Conservation (phyloP, 176 grass and related monocot species). For the Echinochloa phyllopogon region DNA sequence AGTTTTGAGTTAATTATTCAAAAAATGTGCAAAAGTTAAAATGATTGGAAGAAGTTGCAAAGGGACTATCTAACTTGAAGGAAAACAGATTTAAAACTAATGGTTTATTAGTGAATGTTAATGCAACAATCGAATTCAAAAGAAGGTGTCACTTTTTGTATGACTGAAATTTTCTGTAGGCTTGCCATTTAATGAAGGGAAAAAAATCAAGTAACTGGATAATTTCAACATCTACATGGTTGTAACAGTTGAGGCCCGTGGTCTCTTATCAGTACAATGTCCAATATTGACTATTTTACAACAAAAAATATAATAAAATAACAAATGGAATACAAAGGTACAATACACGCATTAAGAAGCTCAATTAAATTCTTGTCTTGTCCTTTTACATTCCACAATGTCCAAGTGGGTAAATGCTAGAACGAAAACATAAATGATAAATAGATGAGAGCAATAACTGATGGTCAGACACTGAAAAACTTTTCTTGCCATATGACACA, state of each 20-base stretch:
- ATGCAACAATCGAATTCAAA: conserved; percentile 30
- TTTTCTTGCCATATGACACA: conserved; percentile 13
- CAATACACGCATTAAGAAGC: not conserved
- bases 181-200: not conserved
- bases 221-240: not conserved
- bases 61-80: conserved; percentile 4
- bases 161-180: not conserved
- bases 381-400: not conserved
- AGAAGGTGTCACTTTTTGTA: not conserved
- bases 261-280: not conserved
- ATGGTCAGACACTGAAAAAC: conserved; percentile 18
- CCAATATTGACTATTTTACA: not conserved
- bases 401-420: not conserved
- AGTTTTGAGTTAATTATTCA: not conserved
- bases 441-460: not conserved
- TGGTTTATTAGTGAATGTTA: conserved; percentile 9
- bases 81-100: conserved; percentile 4
- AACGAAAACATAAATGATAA: not conserved
- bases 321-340: not conserved
- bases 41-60: not conserved
- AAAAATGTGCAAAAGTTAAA: not conserved
- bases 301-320: conserved; percentile 13
- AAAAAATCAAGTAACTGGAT: conserved; percentile 1
- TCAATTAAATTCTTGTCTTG: not conserved
- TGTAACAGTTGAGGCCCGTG: conserved; percentile 8